A percentile compares a stretch with the other conserved stretches of the same genome.
Evolutionary conservation across 2,329 filamentous ascomycete species (phyloP).

Genomic region (Huntiella savannae): DNA sequence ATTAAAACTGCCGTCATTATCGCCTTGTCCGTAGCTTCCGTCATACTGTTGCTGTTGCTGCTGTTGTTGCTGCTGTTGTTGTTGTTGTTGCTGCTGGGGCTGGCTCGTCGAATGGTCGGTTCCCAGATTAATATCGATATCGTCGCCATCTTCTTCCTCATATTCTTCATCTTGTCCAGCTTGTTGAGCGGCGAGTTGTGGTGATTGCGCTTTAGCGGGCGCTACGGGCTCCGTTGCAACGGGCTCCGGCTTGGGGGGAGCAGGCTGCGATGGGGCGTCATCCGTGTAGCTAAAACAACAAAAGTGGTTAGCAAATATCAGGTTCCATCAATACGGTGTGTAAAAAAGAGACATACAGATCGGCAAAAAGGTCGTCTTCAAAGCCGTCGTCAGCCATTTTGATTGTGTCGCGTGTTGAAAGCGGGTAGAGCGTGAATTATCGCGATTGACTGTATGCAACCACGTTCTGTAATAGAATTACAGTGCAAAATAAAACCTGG

Average conservation of each 20-base stretch:
- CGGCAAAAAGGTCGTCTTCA: constrained; percentile 88
- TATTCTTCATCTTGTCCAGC: constrained; percentile 26
- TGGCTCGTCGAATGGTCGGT: constrained; percentile 16
- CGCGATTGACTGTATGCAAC: no score
- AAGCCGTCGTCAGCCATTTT: constrained; percentile 68
- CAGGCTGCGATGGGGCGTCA: constrained; percentile 12
- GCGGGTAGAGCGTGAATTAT: no score
- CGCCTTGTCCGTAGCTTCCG: no score
- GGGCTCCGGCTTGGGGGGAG: background rate
- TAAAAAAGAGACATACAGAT: constrained; percentile 47
- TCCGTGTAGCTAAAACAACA: constrained; percentile 11
- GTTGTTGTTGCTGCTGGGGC: constrained; percentile 13
- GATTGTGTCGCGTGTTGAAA: no score
- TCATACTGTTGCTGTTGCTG: no score
- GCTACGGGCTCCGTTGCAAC: background rate
- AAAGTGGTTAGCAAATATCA: background rate
- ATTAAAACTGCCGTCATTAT: background rate
- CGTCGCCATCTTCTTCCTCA: constrained; percentile 28
- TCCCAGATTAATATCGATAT: constrained; percentile 40
- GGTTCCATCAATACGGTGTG: background rate
- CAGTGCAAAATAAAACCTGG: no score
- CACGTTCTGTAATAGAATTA: no score
- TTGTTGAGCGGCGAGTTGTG: constrained; percentile 14
- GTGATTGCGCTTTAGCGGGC: background rate
- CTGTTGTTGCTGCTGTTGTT: no score